Evolutionary conservation across 345 rosid genomes (phyloP).

Genomic region (Atalantia buxifolia): DNA sequence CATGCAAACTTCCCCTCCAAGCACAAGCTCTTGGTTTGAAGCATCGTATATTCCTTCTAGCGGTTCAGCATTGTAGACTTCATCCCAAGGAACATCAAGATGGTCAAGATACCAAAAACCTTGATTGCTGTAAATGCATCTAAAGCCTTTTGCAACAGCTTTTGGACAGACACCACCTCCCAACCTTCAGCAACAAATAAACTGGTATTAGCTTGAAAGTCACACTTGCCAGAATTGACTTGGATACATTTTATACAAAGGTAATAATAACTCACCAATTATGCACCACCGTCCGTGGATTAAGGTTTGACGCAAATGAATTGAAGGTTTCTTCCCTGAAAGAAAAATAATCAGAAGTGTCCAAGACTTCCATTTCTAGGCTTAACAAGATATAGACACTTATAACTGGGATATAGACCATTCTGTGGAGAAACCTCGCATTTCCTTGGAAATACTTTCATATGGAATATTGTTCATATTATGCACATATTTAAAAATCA

Average conservation of each 20-base stretch:
- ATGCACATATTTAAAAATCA: background rate
- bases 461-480: background rate
- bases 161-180: constrained; percentile 78
- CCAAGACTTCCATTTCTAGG: background rate
- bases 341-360: constrained; percentile 7
- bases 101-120: constrained; percentile 91
- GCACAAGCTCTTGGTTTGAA: constrained; percentile 64
- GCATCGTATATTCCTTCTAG: constrained; percentile 60
- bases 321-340: constrained; percentile 70
- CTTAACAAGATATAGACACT: background rate
- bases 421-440: background rate
- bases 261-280: constrained; percentile 58
- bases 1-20: constrained; percentile 99
- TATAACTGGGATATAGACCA: background rate
- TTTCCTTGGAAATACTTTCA: background rate
- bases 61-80: constrained; percentile 74
- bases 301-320: constrained; percentile 56
- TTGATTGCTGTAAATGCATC: constrained; percentile 88
- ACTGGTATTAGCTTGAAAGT: background rate
- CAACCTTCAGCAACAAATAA: constrained; percentile 45
- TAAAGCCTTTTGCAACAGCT: constrained; percentile 84
- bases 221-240: background rate
- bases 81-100: constrained; percentile 80
- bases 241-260: background rate
- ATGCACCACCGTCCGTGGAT: constrained; percentile 81